Evolutionary conservation across 805 yeast species (phyloP), one percentile per base, ranked within the genome.

Genomic region (Schwanniomyces yamadae): DNA sequence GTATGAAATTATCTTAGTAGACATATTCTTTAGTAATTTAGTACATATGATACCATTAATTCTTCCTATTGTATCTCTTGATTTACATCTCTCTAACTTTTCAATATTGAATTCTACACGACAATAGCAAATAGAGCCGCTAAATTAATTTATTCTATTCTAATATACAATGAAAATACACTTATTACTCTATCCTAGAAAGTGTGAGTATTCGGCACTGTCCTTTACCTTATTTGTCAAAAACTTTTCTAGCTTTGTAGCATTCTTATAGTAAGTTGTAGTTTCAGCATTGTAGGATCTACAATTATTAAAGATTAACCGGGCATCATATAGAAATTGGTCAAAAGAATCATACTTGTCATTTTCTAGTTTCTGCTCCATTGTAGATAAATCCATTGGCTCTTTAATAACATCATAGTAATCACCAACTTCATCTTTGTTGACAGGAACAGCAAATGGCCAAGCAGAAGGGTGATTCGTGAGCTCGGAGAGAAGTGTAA

Each of bases 401-500:
- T 93, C 97, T 55, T 89, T 89, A 46, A 93, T 91, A 19, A 93
- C 93, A 46, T 88, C 95, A 60, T 91, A 93, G 56, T 93, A 93
- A 61, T 93, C 99, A 1, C 95, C 88, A 8, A 93, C 99, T 56
- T 93, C 99, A 26, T 87, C 95, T 55, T 77, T 80, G 57, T 84
- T 87, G 10, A 93, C 99, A 2, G 99, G 96, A 37, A 80, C 84
- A 30, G 89, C 78, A 62, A 93, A 93, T 24, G 99, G 99, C 99
- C 99, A 93, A 18, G 97, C 91, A 4, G 96, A 86, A 0, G 98
- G 95, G 61, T 93, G 95, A 55, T 86, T 88, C 54, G 87, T 93
- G 66, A 93, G 59, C 54, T 93, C 99, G 5, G 88, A 79, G 27
- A 93, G 71, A 12, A 93, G 62, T 37, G 88, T 88, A 49, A 86